Evolutionary conservation across 306 rosid genomes (phyloP), one percentile per base, ranked within the genome.

Genomic region (Vigna angularis): DNA sequence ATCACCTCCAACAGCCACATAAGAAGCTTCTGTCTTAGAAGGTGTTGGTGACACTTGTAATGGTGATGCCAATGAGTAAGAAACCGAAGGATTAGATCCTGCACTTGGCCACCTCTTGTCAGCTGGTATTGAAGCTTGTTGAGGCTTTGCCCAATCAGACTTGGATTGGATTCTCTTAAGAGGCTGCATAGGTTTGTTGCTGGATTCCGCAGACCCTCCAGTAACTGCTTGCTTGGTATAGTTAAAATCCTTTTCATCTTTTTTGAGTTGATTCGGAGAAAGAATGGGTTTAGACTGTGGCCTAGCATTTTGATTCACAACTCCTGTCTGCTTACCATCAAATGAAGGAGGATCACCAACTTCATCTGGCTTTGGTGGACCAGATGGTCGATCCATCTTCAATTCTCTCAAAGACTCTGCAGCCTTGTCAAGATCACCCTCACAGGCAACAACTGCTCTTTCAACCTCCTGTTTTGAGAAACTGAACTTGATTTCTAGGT

Each of bases 381-480:
- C 89, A 42, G 86, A 69, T 36, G 88, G 83, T 12, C 81, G 84
- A 20, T 91, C 93, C 49, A 78, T 81, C 88, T 88, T 93, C 73
- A 86, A 72, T 9, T 75, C 83, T 85, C 89, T 88, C 80, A 93
- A 83, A 73, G 85, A 71, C 74, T 88, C 97, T 6, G 88, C 91
- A 38, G 93, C 93, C 86, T 87, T 91, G 61, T 91, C 90, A 73
- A 91, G 91, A 85, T 93, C 98, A 78, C 98, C 98, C 78, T 93
- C 98, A 81, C 88, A 88, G 48, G 87, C 45, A 66, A 93, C 97
- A 67, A 93, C 66, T 7, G 89, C 93, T 86, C 97, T 91, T 85
- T 93, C 97, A 72, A 93, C 97, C 78, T 91, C 98, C 85, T 88
- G 98, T 70, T 83, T 93, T 42, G 92, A 88, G 87, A 90, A 93